Conservation (phyloP, 176 grass and related monocot species). For the Aegilops longissima region DNA sequence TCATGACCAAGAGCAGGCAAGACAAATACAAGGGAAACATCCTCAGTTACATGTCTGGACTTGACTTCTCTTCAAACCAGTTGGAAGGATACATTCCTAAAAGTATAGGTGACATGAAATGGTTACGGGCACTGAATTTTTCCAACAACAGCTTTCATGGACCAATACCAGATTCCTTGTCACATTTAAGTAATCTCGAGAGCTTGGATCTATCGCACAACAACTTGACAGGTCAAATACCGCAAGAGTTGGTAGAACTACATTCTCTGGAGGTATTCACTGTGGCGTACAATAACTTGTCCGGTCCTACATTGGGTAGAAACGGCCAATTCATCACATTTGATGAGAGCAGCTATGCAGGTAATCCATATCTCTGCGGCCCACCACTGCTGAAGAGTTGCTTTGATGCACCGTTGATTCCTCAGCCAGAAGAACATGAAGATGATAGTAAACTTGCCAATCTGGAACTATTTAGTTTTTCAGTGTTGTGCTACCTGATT, state of each 20-base stretch:
- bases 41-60: constrained; percentile 19
- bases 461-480: neutral
- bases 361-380: constrained; percentile 29
- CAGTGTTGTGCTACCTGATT: constrained; percentile 17
- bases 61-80: constrained; percentile 33
- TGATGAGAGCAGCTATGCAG: constrained; percentile 29
- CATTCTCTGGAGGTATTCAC: constrained; percentile 15
- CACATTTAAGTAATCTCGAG: constrained; percentile 24
- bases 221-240: constrained; percentile 17
- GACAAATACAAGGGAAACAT: constrained; percentile 23
- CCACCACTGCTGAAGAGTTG: constrained; percentile 31
- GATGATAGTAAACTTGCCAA: constrained; percentile 4
- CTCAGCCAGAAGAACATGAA: neutral
- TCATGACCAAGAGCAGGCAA: constrained; percentile 27
- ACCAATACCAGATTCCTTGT: constrained; percentile 9
- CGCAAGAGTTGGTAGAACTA: constrained; percentile 4
- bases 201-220: constrained; percentile 35
- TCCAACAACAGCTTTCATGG: constrained; percentile 31
- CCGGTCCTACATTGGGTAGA: constrained; percentile 27
- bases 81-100: constrained; percentile 35
- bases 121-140: constrained; percentile 30
- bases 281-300: constrained; percentile 42
- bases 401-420: neutral
- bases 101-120: constrained; percentile 28
- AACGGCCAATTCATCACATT: constrained; percentile 38